phyloP scores from a whole-genome alignment of 192 early-diverging fungal genomes.

The Gigaspora rosea region DNA sequence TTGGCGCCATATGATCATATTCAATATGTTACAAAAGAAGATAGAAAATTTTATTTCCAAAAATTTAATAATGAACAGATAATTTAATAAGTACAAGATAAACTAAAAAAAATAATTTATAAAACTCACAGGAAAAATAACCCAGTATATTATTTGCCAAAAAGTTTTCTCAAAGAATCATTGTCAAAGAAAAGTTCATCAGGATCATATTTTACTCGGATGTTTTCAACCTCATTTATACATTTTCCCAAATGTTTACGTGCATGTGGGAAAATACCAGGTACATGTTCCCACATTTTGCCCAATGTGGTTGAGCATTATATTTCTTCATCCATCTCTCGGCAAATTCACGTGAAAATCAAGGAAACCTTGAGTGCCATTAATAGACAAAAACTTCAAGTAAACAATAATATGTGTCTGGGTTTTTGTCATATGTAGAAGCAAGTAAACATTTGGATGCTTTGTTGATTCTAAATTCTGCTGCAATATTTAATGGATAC shows the following conservation, averaged over 20 bases:
- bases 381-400: conserved; percentile 35
- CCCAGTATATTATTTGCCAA: too few relatives aligned
- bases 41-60: too few relatives aligned
- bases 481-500: conserved; percentile 35
- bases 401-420: conserved; percentile 36
- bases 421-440: conserved; percentile 34
- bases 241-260: conserved; percentile 11
- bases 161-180: neutral
- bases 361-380: conserved; percentile 25
- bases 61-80: too few relatives aligned
- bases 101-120: too few relatives aligned
- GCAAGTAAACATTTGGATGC: conserved; percentile 31
- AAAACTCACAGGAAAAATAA: too few relatives aligned
- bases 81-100: too few relatives aligned
- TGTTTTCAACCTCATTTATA: conserved; percentile 33
- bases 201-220: conserved; percentile 45
- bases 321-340: conserved; percentile 39
- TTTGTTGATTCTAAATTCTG: conserved; percentile 43
- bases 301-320: conserved; percentile 44
- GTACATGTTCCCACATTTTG: conserved; percentile 44
- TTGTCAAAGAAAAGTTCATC: conserved; percentile 35
- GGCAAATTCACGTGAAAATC: conserved; percentile 36
- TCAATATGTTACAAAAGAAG: too few relatives aligned
- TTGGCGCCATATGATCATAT: too few relatives aligned
- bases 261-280: conserved; percentile 38